Evolutionary conservation across 805 yeast genomes (phyloP).

Genomic region (Kazachstania bromeliacearum): DNA sequence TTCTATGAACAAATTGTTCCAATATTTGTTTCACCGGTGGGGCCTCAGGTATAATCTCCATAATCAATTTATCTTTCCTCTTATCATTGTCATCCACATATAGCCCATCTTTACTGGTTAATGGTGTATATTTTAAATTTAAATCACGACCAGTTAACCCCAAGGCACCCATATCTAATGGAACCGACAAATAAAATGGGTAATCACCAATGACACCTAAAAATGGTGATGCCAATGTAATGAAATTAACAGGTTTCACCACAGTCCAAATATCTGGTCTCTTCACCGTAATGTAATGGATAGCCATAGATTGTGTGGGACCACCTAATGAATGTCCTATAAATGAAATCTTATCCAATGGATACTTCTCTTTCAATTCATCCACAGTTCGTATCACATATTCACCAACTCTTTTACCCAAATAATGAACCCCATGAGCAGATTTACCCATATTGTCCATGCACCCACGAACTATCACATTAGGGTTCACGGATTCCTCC

Average conservation of each 20-base stretch:
- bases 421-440: conserved; percentile 74
- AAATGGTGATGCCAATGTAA: conserved; percentile 80
- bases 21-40: conserved; percentile 62
- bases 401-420: conserved; percentile 75
- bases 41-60: conserved; percentile 59
- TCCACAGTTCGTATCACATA: conserved; percentile 41
- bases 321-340: conserved; percentile 95
- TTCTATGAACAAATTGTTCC: conserved; percentile 55
- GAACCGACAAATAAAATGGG: conserved; percentile 76
- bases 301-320: conserved; percentile 79
- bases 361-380: conserved; percentile 33
- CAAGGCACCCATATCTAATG: conserved; percentile 78
- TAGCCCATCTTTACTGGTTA: conserved; percentile 22
- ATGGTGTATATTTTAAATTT: conserved; percentile 45
- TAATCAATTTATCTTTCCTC: conserved; percentile 40
- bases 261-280: conserved; percentile 60
- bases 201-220: conserved; percentile 83
- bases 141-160: conserved; percentile 91
- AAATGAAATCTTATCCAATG: conserved; percentile 64
- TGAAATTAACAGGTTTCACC: conserved; percentile 56
- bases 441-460: conserved; percentile 81
- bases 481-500: conserved; percentile 28
- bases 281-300: conserved; percentile 55
- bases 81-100: conserved; percentile 9
- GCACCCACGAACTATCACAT: conserved; percentile 73